Base-by-base conservation (phyloP, 129 eudicot species). In the Lactuca saligna region DNA sequence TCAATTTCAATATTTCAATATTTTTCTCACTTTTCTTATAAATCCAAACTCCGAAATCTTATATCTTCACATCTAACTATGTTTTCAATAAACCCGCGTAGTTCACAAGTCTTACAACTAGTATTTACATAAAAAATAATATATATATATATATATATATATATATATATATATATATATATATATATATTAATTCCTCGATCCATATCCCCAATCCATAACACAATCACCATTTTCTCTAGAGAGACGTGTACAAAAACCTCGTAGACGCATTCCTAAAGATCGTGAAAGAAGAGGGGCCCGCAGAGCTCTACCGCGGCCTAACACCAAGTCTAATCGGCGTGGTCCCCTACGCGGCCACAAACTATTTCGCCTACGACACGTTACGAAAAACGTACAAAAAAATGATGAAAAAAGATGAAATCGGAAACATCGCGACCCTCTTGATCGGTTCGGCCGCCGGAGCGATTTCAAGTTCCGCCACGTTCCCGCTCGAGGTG, bases 401-500 rank as follows among this genome's bases (percentile, higher is more conserved):
- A 62, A 84, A 82, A 62, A 53, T 84, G 34, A 72, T 76, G 73
- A 82, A 86, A 46, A 64, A 73, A 29, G 97, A 83, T 6, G 85
- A 85, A 12, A 84, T 88, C 38, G 97, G 90, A 32, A 91, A 88
- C 75, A 56, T 91, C 3, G 93, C 88, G 12, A 91, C 96, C 34
- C 85, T 91, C 16, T 48, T 91, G 55, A 91, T 91, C 34, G 97
- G 97, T 4, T 82, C 96, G 50, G 88, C 92, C 55, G 96, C 93
- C 4, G 96, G 96, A 15, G 97, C 97, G 16, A 71, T 88, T 49
- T 91, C 96, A 16, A 88, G 97, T 71, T 83, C 78, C 33, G 93
- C 96, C 20, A 88, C 96, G 2, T 91, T 88, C 83, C 97, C 97
- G 4, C 90, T 88, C 20, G 96, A 88, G 72, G 93, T 91, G 81